phyloP scores from a whole-genome alignment of 2,329 filamentous ascomycete species.

The Cladosporium sp. region DNA sequence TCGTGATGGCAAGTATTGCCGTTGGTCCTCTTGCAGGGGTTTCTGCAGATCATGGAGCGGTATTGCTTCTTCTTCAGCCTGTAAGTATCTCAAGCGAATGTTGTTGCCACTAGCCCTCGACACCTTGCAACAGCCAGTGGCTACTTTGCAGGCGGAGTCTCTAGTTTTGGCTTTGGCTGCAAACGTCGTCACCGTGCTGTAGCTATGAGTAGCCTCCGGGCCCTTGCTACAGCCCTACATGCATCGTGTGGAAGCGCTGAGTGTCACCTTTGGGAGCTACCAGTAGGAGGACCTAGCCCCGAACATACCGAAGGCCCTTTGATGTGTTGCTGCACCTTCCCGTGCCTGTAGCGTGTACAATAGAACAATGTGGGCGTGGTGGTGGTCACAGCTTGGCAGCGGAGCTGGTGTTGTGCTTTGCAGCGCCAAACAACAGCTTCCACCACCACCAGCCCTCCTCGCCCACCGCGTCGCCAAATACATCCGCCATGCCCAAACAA shows the following conservation, averaged over 20 bases:
- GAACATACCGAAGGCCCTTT: constrained; percentile 2
- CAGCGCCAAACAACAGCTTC: neutral
- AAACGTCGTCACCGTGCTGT: neutral
- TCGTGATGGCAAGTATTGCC: neutral
- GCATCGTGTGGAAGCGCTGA: neutral
- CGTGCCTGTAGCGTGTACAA: neutral
- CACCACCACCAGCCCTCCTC: neutral
- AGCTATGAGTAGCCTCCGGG: neutral
- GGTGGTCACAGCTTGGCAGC: neutral
- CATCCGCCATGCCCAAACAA: neutral
- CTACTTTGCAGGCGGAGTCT: neutral
- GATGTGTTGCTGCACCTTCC: neutral
- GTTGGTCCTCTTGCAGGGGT: neutral
- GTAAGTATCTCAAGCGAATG: neutral
- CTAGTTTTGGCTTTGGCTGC: neutral
- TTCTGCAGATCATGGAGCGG: neutral
- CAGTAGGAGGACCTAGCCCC: neutral
- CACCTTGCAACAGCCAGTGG: neutral
- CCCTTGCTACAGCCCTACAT: neutral
- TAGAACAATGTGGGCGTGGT: neutral
- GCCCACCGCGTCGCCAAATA: neutral
- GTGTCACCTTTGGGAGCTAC: neutral
- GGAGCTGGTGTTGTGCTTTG: constrained; percentile 1
- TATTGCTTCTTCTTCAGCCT: neutral
- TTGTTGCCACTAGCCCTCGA: neutral